A percentile compares a stretch with the other conserved stretches of the same genome.
These are phyloP conservation scores for Terana coerulea DNA, from an alignment of 768 basidiomycete genomes.

Conservation along the genomic window DNA sequence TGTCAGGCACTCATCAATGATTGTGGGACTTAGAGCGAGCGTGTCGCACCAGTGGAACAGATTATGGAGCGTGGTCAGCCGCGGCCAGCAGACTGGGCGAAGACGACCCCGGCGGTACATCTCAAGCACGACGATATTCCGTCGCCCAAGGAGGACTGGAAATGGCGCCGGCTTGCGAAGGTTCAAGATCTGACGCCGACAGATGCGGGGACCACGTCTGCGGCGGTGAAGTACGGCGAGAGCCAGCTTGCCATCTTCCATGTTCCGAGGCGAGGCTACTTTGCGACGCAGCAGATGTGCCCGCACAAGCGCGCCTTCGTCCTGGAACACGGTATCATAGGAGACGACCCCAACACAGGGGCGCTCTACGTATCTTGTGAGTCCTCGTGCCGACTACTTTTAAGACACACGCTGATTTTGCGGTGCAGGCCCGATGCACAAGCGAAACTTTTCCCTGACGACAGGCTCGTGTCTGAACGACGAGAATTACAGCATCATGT, in stretches of 20 bases:
- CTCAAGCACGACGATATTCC: slow-evolving; percentile 35
- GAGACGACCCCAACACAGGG: slow-evolving; percentile 51
- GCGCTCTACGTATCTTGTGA: slow-evolving; percentile 47
- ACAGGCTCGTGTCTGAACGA: slow-evolving; percentile 60
- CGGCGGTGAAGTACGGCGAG: slow-evolving; percentile 59
- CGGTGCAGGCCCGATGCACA: slow-evolving; percentile 54
- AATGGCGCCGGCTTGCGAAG: slow-evolving; percentile 49
- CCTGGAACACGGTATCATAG: slow-evolving; percentile 65
- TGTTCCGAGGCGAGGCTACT: slow-evolving; percentile 54
- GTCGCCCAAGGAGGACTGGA: slow-evolving; percentile 50
- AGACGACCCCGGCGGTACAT: slow-evolving; percentile 46
- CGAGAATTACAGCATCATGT: slow-evolving; percentile 51
- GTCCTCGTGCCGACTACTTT: slow-evolving; percentile 19
- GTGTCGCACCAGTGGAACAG: slow-evolving; percentile 41
- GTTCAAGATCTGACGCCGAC: slow-evolving; percentile 46
- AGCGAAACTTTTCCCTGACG: slow-evolving; percentile 57
- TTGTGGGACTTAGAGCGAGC: slow-evolving; percentile 32
- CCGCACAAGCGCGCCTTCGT: slow-evolving; percentile 61
- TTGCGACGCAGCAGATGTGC: slow-evolving; percentile 64
- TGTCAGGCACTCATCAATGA: neutral
- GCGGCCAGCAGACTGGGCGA: slow-evolving; percentile 69
- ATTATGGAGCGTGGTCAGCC: slow-evolving; percentile 59
- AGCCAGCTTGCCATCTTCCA: slow-evolving; percentile 68
- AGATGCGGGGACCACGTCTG: slow-evolving; percentile 43
- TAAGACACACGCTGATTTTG: neutral